Percentiles rank a stretch among this genome's conserved stretches.
Evolutionary conservation across 306 rosid species (phyloP).

Genomic region (Quercus parvula): DNA sequence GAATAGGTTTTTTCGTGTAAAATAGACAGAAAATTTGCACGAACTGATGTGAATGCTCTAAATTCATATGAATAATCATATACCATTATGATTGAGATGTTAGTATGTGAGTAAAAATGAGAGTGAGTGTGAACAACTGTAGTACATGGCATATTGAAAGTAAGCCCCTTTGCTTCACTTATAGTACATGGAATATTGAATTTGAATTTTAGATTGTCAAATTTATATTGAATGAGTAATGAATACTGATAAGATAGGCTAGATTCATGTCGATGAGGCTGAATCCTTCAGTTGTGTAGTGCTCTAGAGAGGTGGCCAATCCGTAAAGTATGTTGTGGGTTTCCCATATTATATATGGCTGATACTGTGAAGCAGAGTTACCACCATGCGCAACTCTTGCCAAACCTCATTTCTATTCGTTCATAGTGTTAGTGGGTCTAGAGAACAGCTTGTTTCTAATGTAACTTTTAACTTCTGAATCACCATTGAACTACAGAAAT

Average conservation of each 20-base stretch:
- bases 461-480: neutral
- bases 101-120: no score
- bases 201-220: no score
- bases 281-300: neutral
- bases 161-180: no score
- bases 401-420: neutral
- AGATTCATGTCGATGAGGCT: neutral
- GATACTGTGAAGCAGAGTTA: neutral
- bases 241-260: neutral
- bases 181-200: no score
- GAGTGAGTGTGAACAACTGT: neutral
- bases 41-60: no score
- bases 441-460: neutral
- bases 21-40: no score
- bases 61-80: neutral
- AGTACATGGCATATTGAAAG: no score
- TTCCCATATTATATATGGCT: neutral
- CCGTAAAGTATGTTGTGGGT: neutral
- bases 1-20: no score
- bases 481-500: neutral
- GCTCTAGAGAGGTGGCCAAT: slow-evolving; percentile 20
- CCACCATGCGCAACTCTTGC: neutral
- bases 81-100: no score
- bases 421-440: neutral
- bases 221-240: no score